phyloP scores from a whole-genome alignment of 306 rosid genomes.

The Dalbergia cultrata region DNA sequence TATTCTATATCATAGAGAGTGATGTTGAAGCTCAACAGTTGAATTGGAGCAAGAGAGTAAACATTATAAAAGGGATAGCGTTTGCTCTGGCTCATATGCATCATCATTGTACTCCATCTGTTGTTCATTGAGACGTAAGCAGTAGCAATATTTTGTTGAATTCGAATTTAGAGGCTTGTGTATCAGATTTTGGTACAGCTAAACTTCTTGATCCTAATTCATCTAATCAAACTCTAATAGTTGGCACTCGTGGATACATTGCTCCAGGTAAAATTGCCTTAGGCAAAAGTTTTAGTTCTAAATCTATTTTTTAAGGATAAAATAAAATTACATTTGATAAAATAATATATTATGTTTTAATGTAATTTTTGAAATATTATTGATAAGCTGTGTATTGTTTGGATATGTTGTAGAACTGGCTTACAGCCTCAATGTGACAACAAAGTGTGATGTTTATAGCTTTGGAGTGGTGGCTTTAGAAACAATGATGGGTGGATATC shows the following conservation, averaged over 20 bases:
- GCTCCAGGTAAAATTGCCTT: constrained; percentile 33
- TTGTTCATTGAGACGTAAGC: constrained; percentile 35
- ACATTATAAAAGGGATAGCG: constrained; percentile 46
- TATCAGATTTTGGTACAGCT: constrained; percentile 42
- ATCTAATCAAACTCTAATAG: constrained; percentile 21
- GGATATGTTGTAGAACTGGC: constrained; percentile 19
- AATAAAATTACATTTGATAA: not conserved
- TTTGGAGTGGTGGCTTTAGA: constrained; percentile 45
- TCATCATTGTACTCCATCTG: constrained; percentile 31
- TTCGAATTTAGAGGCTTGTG: constrained; percentile 15
- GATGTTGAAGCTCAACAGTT: constrained; percentile 38
- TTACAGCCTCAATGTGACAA: constrained; percentile 15
- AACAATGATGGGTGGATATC: constrained; percentile 41
- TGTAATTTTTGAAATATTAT: not conserved
- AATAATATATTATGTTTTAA: too few relatives aligned
- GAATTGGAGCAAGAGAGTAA: constrained; percentile 48
- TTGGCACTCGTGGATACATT: constrained; percentile 35
- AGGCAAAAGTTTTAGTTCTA: not conserved
- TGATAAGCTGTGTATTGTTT: not conserved
- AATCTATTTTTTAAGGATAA: not conserved
- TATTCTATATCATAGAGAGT: not conserved
- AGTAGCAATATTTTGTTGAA: constrained; percentile 37
- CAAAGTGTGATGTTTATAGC: constrained; percentile 43
- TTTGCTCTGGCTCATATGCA: constrained; percentile 37
- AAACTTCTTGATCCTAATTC: constrained; percentile 37